phyloP scores from a whole-genome alignment of 208 protist genomes.

The Strigomonas culicis region DNA sequence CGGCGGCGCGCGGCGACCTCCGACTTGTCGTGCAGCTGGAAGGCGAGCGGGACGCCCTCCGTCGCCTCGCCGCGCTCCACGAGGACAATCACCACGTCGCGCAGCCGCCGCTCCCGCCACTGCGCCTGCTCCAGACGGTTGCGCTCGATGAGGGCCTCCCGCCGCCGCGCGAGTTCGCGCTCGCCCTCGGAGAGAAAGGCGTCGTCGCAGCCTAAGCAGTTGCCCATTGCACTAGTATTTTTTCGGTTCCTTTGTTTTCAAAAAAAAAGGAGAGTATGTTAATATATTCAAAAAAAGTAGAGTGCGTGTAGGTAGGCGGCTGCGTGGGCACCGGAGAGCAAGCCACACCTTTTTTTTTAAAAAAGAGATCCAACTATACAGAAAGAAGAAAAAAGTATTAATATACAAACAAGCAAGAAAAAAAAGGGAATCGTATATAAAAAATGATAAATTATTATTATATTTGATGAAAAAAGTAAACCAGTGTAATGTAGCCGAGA shows the following conservation, averaged over 20 bases:
- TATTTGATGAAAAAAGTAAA: no score
- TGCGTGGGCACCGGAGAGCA: no score
- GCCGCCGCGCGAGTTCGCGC: conserved; percentile 17
- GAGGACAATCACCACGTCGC: conserved; percentile 39
- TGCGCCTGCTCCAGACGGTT: conserved; percentile 28
- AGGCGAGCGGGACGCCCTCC: conserved; percentile 36
- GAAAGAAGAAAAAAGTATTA: neutral
- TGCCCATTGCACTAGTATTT: no score
- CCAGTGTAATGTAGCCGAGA: no score
- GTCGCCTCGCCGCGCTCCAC: conserved; percentile 34
- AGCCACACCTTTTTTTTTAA: neutral
- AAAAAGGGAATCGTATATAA: neutral
- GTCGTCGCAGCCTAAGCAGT: no score
- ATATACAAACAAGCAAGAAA: neutral
- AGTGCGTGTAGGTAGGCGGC: no score
- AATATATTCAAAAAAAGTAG: no score
- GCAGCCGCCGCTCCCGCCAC: conserved; percentile 38
- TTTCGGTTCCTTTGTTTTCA: no score
- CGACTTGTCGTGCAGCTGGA: conserved; percentile 6
- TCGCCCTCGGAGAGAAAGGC: neutral
- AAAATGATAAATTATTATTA: no score
- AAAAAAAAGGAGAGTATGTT: no score
- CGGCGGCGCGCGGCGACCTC: conserved; percentile 11
- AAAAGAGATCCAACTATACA: neutral
- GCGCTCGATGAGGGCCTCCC: conserved; percentile 14